phyloP scores from a whole-genome alignment of 169 alveolate species.

The Ophryocystis elektroscirrha region DNA sequence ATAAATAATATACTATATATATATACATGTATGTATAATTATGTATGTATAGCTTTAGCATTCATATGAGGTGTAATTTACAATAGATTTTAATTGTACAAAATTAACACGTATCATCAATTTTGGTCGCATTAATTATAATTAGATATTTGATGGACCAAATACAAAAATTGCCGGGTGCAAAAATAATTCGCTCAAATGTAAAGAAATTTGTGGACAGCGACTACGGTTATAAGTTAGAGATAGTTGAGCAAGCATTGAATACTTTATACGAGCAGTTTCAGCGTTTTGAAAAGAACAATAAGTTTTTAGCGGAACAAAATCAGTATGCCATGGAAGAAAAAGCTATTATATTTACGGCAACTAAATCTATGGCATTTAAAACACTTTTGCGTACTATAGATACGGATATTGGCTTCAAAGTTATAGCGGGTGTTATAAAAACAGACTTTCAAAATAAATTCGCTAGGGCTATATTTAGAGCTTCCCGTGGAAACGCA shows the following conservation, averaged over 20 bases:
- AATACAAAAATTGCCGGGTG: conserved; percentile 21
- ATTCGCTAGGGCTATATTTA: conserved; percentile 73
- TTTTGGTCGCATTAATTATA: no score
- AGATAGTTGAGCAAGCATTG: conserved; percentile 41
- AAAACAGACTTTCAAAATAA: conserved; percentile 58
- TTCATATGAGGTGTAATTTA: no score
- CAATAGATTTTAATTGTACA: no score
- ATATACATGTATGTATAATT: no score
- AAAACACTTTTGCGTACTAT: conserved; percentile 17
- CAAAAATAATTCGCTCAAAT: conserved; percentile 14
- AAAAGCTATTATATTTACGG: conserved; percentile 39
- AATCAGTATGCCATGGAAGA: conserved; percentile 50
- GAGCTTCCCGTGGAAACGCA: conserved; percentile 88
- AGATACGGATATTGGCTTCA: conserved; percentile 25
- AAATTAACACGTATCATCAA: no score
- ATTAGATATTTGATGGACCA: conserved; percentile 6
- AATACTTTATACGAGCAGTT: conserved; percentile 56
- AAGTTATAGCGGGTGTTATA: conserved; percentile 63
- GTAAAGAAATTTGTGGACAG: conserved; percentile 24
- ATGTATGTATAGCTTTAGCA: no score
- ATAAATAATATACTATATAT: no score
- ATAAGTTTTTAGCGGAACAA: conserved; percentile 38
- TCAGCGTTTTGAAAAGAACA: conserved; percentile 51
- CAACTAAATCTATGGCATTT: conserved; percentile 28
- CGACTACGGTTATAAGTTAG: conserved; percentile 28